A percentile compares a stretch with the other conserved stretches of the same genome.
Conservation (phyloP, 768 basidiomycete genomes). For the Grammothele lineata region DNA sequence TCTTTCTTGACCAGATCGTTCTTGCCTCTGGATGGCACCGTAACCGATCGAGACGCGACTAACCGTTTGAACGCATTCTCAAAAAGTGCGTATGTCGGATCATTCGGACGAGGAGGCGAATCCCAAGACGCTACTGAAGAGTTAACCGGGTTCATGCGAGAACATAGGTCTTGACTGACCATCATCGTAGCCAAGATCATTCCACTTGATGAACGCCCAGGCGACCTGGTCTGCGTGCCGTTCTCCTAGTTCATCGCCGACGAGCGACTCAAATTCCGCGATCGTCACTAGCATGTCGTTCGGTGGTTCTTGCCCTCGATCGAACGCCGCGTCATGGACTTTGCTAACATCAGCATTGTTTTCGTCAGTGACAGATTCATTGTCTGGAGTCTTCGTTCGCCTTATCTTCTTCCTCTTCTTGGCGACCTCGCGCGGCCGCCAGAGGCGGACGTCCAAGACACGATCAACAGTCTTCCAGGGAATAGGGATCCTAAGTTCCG, state of each 20-base stretch:
- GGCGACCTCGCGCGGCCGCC: conserved; percentile 43
- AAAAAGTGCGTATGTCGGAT: conserved; percentile 60
- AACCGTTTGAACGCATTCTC: conserved; percentile 63
- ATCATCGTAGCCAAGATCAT: conserved; percentile 89
- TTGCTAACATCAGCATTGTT: conserved; percentile 27
- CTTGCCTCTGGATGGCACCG: conserved; percentile 47
- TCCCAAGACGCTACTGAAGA: conserved; percentile 81
- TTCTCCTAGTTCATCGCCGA: conserved; percentile 35
- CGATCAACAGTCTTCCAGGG: conserved; percentile 91
- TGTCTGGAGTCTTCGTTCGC: conserved; percentile 6
- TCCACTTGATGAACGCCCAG: conserved; percentile 92
- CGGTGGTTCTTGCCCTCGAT: conserved; percentile 63
- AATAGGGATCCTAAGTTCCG: conserved; percentile 66
- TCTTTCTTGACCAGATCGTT: conserved; percentile 42
- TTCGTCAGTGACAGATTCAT: conserved; percentile 26
- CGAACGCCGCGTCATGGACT: conserved; percentile 38
- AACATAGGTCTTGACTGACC: conserved; percentile 58
- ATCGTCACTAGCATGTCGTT: conserved; percentile 50
- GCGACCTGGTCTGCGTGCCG: conserved; percentile 59
- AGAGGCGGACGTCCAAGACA: conserved; percentile 76
- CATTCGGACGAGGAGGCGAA: conserved; percentile 65
- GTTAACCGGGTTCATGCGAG: not conserved
- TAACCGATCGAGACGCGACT: conserved; percentile 55
- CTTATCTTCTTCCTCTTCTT: conserved; percentile 24
- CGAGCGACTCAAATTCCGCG: conserved; percentile 55